Conservation (phyloP, 2,329 filamentous ascomycete species). For the Fusarium solani-melongenae region DNA sequence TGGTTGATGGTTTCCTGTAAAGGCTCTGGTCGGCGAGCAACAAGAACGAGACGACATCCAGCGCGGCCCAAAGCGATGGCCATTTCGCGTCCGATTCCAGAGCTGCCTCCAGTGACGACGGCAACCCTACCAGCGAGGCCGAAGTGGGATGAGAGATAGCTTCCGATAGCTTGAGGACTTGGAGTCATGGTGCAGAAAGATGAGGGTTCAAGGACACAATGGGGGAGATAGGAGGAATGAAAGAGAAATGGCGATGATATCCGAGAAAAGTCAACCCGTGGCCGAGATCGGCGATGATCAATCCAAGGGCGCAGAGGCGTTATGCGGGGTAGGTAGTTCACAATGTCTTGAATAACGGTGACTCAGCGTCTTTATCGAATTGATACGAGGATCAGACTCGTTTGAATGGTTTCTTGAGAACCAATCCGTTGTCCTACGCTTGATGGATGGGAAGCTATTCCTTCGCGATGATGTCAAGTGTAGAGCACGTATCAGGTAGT, state of each 20-base stretch:
- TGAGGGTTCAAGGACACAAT: not conserved
- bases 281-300: not conserved
- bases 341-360: not conserved
- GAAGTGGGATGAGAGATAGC: constrained; percentile 46
- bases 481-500: too few species aligned
- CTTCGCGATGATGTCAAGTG: too few species aligned
- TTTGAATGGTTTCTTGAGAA: too few species aligned
- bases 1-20: constrained; percentile 39
- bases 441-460: too few species aligned
- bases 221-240: too few species aligned
- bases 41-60: constrained; percentile 45
- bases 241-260: not conserved
- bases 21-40: constrained; percentile 43
- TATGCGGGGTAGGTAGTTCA: not conserved
- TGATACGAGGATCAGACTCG: too few species aligned
- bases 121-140: constrained; percentile 45
- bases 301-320: not conserved
- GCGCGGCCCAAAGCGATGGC: constrained; percentile 44
- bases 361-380: not conserved
- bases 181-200: constrained; percentile 12
- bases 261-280: not conserved
- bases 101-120: constrained; percentile 49
- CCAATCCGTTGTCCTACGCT: too few species aligned
- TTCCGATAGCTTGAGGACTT: constrained; percentile 8
- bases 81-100: constrained; percentile 49